These are phyloP conservation scores for Escallonia herrerae DNA, from an alignment of 129 eudicot species.

Conservation along the genomic window DNA sequence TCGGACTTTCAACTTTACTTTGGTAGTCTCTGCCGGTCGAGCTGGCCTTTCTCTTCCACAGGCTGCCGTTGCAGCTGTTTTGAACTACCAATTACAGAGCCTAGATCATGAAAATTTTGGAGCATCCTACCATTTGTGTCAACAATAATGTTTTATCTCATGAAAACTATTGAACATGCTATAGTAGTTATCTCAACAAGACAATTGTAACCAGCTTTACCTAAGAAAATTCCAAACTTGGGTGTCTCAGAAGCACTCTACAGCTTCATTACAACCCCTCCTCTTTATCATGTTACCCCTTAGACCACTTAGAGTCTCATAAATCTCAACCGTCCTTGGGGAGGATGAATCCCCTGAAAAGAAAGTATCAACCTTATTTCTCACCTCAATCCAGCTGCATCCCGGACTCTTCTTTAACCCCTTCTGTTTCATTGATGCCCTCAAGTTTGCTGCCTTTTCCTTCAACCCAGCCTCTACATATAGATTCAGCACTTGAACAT, in stretches of 20 bases:
- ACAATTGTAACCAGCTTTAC: too few species aligned
- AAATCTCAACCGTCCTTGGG: slow-evolving; percentile 13
- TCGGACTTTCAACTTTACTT: too few species aligned
- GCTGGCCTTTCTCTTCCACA: too few species aligned
- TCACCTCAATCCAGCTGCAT: slow-evolving; percentile 43
- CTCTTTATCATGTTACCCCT: slow-evolving; percentile 12
- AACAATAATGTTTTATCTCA: too few species aligned
- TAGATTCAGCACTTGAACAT: slow-evolving; percentile 23
- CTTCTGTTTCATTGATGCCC: slow-evolving; percentile 26
- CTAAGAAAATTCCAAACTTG: neutral
- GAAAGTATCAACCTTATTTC: slow-evolving; percentile 20
- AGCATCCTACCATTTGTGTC: too few species aligned
- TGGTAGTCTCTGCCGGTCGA: too few species aligned
- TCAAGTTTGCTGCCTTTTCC: slow-evolving; percentile 28
- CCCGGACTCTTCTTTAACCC: slow-evolving; percentile 31
- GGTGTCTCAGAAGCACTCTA: slow-evolving; percentile 3
- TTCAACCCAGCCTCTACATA: slow-evolving; percentile 26
- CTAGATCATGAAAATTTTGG: too few species aligned
- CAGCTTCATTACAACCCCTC: slow-evolving; percentile 6
- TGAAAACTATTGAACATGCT: too few species aligned
- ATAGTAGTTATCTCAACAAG: too few species aligned
- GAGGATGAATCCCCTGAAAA: slow-evolving; percentile 35
- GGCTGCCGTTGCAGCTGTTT: too few species aligned
- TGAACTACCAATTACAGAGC: too few species aligned
- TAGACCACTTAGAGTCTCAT: slow-evolving; percentile 23